A percentile compares a stretch with the other conserved stretches of the same genome.
These are phyloP conservation scores for Corchorus capsularis DNA, from an alignment of 345 rosid genomes.

Conservation along the genomic window DNA sequence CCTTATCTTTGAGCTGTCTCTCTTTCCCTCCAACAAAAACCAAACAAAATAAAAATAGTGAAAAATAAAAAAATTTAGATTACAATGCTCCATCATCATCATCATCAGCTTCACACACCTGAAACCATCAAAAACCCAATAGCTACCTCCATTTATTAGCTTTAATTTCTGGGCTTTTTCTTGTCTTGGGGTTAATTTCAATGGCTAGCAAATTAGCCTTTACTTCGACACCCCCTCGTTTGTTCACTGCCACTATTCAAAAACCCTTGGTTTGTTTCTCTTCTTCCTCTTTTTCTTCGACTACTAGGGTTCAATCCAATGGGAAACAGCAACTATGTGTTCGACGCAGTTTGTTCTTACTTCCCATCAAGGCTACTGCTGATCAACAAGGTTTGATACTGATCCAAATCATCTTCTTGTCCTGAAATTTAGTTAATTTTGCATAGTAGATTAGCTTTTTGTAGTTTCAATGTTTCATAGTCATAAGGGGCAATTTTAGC, in stretches of 20 bases:
- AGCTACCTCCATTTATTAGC: not conserved
- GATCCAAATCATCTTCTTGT: not conserved
- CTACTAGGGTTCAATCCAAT: slow-evolving; percentile 37
- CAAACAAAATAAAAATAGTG: slow-evolving; percentile 5
- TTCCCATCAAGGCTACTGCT: slow-evolving; percentile 71
- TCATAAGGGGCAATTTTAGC: not conserved
- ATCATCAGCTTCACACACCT: slow-evolving; percentile 18
- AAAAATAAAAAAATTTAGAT: not conserved
- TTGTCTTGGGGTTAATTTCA: not conserved
- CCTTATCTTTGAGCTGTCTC: slow-evolving; percentile 43
- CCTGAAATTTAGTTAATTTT: not conserved
- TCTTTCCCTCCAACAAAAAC: slow-evolving; percentile 48
- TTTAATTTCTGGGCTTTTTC: not conserved
- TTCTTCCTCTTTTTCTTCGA: slow-evolving; percentile 24
- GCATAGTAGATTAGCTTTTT: not conserved
- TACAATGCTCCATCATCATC: slow-evolving; percentile 15
- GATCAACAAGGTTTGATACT: slow-evolving; percentile 59
- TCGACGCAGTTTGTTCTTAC: slow-evolving; percentile 43
- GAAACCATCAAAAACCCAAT: slow-evolving; percentile 23
- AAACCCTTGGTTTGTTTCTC: slow-evolving; percentile 42
- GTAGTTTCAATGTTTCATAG: not conserved
- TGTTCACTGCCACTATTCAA: slow-evolving; percentile 44
- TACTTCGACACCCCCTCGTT: slow-evolving; percentile 58
- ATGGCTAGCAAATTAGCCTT: slow-evolving; percentile 62
- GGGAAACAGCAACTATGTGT: slow-evolving; percentile 37